Evolutionary conservation across 1,284 basidiomycete species (phyloP).

Genomic region (Marasmius oreades): DNA sequence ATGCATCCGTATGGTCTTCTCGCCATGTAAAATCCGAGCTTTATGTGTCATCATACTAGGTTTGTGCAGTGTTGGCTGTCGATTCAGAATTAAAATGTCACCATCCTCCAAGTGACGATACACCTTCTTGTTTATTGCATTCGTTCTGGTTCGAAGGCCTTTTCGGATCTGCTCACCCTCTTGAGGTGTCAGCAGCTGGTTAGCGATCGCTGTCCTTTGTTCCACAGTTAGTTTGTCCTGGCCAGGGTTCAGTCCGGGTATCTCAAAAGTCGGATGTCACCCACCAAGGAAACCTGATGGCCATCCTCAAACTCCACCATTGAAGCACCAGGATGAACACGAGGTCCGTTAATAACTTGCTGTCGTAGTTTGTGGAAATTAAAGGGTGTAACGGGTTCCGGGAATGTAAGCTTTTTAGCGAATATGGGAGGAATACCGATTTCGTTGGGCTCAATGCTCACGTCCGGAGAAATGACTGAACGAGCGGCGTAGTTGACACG

Average conservation of each 20-base stretch:
- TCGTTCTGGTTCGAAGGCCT: slow-evolving; percentile 67
- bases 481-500: slow-evolving; percentile 99
- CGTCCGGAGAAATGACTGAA: slow-evolving; percentile 98
- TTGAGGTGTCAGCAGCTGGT: slow-evolving; percentile 92
- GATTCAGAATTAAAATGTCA: slow-evolving; percentile 94
- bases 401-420: slow-evolving; percentile 95
- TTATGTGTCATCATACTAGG: slow-evolving; percentile 99
- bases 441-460: slow-evolving; percentile 99
- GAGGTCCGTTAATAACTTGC: slow-evolving; percentile 90
- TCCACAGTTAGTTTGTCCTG: slow-evolving; percentile 85
- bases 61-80: slow-evolving; percentile 98
- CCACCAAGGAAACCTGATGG: slow-evolving; percentile 76
- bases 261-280: slow-evolving; percentile 5
- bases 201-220: slow-evolving; percentile 94
- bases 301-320: slow-evolving; percentile 97
- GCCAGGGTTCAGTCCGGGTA: slow-evolving; percentile 1
- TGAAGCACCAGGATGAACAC: slow-evolving; percentile 88
- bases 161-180: slow-evolving; percentile 57
- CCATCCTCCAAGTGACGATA: slow-evolving; percentile 95
- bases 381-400: slow-evolving; percentile 91
- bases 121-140: slow-evolving; percentile 93
- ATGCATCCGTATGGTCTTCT: slow-evolving; percentile 99
- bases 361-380: slow-evolving; percentile 91
- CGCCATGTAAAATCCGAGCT: slow-evolving; percentile 89
- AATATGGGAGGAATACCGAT: slow-evolving; percentile 99